phyloP scores from a whole-genome alignment of 2,329 filamentous ascomycete species.

The Chrysoporthe deuterocubensis region DNA sequence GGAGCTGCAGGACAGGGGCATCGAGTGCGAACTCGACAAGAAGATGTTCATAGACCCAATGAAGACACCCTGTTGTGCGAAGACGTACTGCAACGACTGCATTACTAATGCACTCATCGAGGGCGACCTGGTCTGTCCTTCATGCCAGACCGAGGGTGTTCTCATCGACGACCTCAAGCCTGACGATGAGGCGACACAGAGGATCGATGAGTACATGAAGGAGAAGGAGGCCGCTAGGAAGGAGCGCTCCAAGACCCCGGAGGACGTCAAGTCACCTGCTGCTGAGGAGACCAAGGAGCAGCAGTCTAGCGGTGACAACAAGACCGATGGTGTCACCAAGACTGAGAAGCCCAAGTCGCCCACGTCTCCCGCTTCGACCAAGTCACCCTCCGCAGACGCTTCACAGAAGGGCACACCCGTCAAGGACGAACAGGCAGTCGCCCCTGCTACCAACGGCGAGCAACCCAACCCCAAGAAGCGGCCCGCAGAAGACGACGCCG shows the following conservation, averaged over 20 bases:
- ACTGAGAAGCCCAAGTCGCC: conserved; percentile 43
- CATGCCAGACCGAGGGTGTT: conserved; percentile 87
- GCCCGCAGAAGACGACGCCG: conserved; percentile 72
- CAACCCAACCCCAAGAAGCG: conserved; percentile 70
- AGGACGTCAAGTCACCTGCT: conserved; percentile 40
- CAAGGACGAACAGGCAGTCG: conserved; percentile 35
- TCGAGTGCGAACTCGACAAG: conserved; percentile 96
- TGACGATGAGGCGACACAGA: conserved; percentile 77
- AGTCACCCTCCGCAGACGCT: conserved; percentile 34
- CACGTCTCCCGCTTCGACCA: conserved; percentile 36
- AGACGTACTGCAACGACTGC: conserved; percentile 99
- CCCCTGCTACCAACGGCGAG: conserved; percentile 32
- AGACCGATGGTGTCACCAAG: conserved; percentile 36
- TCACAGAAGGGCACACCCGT: conserved; percentile 37
- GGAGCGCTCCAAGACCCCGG: conserved; percentile 53
- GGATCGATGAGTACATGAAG: conserved; percentile 75
- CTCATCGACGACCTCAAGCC: conserved; percentile 87
- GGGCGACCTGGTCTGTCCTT: conserved; percentile 94
- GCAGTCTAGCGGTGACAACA: conserved; percentile 44
- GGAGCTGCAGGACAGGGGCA: conserved; percentile 82
- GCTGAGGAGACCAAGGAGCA: conserved; percentile 37
- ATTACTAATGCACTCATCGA: conserved; percentile 99
- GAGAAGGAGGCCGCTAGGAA: conserved; percentile 58
- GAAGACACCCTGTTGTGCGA: conserved; percentile 97
- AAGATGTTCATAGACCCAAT: conserved; percentile 98